phyloP scores from a whole-genome alignment of 1,139 yeast species.

The Blastobotrys niveus region DNA sequence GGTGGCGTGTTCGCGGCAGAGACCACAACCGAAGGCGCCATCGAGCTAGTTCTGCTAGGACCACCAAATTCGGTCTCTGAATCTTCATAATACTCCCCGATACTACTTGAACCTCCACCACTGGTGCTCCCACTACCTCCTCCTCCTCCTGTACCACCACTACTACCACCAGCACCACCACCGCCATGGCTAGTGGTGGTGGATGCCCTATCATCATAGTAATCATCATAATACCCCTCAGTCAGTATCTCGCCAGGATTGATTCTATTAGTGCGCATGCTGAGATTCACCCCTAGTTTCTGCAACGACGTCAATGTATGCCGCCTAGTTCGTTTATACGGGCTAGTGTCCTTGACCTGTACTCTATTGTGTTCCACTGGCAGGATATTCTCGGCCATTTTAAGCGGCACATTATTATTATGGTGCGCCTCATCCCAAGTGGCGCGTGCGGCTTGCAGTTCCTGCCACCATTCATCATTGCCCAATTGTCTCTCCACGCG shows the following conservation, averaged over 20 bases:
- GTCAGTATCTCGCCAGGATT: slow-evolving; percentile 12
- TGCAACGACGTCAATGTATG: slow-evolving; percentile 41
- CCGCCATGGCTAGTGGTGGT: too few species aligned
- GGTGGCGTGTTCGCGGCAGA: too few species aligned
- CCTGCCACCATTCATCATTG: slow-evolving; percentile 59
- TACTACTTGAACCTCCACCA: too few species aligned
- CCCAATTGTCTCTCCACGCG: slow-evolving; percentile 38
- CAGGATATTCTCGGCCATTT: slow-evolving; percentile 1
- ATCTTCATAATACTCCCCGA: too few species aligned
- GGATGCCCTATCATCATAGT: too few species aligned
- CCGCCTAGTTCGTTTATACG: slow-evolving; percentile 24
- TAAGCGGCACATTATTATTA: slow-evolving; percentile 6
- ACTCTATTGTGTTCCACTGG: not conserved
- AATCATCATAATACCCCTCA: slow-evolving; percentile 18
- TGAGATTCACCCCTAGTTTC: slow-evolving; percentile 66
- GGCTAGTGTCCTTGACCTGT: slow-evolving; percentile 2
- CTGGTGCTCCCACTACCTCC: too few species aligned
- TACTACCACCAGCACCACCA: too few species aligned
- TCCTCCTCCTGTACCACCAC: too few species aligned
- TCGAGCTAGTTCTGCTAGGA: too few species aligned
- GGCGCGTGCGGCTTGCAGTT: slow-evolving; percentile 51
- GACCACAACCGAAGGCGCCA: too few species aligned
- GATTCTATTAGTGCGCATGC: slow-evolving; percentile 59
- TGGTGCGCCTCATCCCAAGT: slow-evolving; percentile 29
- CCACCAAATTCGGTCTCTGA: too few species aligned